Conservation (phyloP, 2,329 filamentous ascomycete genomes). For the Aspergillus texensis region DNA sequence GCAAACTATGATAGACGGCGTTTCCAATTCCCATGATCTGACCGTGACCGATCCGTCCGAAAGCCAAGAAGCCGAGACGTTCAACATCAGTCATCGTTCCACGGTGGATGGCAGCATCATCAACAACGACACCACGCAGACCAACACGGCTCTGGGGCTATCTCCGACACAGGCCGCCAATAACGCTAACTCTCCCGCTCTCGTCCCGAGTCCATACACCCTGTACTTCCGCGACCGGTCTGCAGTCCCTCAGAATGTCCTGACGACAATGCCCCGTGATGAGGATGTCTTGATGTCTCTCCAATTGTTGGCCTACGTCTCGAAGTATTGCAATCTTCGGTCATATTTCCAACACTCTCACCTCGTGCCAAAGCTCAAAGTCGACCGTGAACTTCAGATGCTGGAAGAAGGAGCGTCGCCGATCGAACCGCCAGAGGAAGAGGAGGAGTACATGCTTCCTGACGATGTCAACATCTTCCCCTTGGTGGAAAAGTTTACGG, state of each 20-base stretch:
- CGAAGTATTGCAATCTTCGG: conserved; percentile 95
- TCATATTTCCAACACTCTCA: conserved; percentile 96
- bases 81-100: conserved; percentile 88
- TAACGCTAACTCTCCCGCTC: conserved; percentile 71
- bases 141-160: conserved; percentile 69
- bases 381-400: conserved; percentile 79
- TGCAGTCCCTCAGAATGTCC: conserved; percentile 68
- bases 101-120: conserved; percentile 83
- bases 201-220: conserved; percentile 72
- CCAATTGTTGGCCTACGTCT: conserved; percentile 94
- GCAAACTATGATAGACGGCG: conserved; percentile 73
- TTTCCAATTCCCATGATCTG: conserved; percentile 71
- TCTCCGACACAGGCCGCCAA: conserved; percentile 66
- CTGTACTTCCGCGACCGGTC: conserved; percentile 78
- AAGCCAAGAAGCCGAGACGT: conserved; percentile 83
- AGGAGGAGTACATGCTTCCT: conserved; percentile 85
- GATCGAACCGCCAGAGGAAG: conserved; percentile 55
- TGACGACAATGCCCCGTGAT: conserved; percentile 91
- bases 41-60: conserved; percentile 79
- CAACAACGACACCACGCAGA: conserved; percentile 68
- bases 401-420: conserved; percentile 68
- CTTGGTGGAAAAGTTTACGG: conserved; percentile 96
- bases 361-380: conserved; percentile 86
- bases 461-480: conserved; percentile 99
- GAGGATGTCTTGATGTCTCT: conserved; percentile 98